Percentiles rank a stretch among this genome's conserved stretches.
Conservation (phyloP, 306 rosid species). For the Prunus armeniaca region DNA sequence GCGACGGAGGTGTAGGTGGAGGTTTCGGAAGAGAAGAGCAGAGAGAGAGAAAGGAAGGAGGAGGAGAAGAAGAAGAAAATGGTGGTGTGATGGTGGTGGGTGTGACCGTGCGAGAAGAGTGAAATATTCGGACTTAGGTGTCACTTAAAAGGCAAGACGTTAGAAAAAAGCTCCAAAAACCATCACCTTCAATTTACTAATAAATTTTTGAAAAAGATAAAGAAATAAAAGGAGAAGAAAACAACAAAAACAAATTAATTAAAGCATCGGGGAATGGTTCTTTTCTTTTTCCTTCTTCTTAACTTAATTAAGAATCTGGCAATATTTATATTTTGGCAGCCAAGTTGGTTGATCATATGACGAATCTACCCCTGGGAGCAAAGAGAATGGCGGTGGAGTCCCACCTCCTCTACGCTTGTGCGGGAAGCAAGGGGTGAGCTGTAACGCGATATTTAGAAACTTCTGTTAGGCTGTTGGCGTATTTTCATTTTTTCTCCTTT, state of each 20-base stretch:
- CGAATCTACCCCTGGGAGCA: no score
- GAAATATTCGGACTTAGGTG: constrained; percentile 57
- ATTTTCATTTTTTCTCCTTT: neutral
- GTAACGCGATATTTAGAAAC: constrained; percentile 43
- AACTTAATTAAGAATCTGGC: no score
- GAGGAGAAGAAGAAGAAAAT: neutral
- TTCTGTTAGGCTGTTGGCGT: constrained; percentile 6
- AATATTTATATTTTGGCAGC: no score
- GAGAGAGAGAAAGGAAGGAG: neutral
- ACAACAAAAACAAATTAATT: neutral
- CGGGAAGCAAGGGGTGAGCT: constrained; percentile 64
- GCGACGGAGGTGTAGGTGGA: neutral
- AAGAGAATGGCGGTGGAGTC: no score
- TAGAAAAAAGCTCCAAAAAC: constrained; percentile 42
- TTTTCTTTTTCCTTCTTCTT: neutral
- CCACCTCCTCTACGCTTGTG: constrained; percentile 34
- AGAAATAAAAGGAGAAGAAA: neutral
- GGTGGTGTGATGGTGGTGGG: constrained; percentile 32
- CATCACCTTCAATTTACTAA: constrained; percentile 11
- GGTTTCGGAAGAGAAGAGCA: neutral
- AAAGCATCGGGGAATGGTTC: constrained; percentile 7
- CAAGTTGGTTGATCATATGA: no score
- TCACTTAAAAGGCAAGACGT: constrained; percentile 52
- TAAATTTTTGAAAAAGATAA: neutral
- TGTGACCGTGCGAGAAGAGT: constrained; percentile 28